phyloP scores from a whole-genome alignment of 1,284 basidiomycete species.

The Pseudozyma thailandica region DNA sequence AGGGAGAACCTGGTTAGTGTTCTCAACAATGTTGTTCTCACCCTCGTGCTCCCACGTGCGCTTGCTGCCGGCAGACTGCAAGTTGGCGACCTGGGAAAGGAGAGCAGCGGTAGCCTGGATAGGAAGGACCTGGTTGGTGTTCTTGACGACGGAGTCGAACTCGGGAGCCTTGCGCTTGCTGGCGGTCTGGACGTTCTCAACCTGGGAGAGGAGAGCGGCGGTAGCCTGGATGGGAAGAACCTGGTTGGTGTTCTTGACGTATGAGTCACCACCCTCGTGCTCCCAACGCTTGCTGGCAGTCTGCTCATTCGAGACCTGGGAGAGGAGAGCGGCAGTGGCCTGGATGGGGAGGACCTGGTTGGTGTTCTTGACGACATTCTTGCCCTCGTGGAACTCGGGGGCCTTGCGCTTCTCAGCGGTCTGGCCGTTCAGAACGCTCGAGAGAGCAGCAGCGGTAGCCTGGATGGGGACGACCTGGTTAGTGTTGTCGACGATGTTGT shows the following conservation, averaged over 20 bases:
- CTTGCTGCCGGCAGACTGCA: conserved; percentile 11
- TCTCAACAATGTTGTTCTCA: conserved; percentile 19
- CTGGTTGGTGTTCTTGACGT: too few species aligned
- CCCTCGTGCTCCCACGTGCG: conserved; percentile 14
- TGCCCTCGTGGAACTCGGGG: conserved; percentile 5
- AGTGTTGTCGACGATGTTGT: conserved; percentile 7
- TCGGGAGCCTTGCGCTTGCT: conserved; percentile 6
- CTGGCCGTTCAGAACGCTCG: conserved; percentile 15
- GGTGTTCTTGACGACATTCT: conserved; percentile 1
- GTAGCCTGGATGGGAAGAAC: conserved; percentile 31
- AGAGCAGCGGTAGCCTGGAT: conserved; percentile 29
- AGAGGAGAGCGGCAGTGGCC: conserved; percentile 16
- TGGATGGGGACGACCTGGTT: conserved; percentile 22
- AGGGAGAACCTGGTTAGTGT: conserved; percentile 27
- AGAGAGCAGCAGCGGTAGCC: conserved; percentile 13
- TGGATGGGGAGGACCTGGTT: conserved; percentile 1
- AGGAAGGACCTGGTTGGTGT: conserved; percentile 29
- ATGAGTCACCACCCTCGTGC: too few species aligned
- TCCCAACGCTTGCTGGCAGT: conserved; percentile 12
- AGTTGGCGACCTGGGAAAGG: conserved; percentile 31
- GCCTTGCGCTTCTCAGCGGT: conserved; percentile 8
- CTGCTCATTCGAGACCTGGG: conserved; percentile 26
- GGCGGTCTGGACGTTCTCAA: conserved; percentile 15
- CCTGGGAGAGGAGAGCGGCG: conserved; percentile 19
- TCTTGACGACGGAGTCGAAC: conserved; percentile 14